Evolutionary conservation across 139 green algal genomes (phyloP), one percentile per base, ranked within the genome.

Genomic region (Chlamydomonas sphaeroides): DNA sequence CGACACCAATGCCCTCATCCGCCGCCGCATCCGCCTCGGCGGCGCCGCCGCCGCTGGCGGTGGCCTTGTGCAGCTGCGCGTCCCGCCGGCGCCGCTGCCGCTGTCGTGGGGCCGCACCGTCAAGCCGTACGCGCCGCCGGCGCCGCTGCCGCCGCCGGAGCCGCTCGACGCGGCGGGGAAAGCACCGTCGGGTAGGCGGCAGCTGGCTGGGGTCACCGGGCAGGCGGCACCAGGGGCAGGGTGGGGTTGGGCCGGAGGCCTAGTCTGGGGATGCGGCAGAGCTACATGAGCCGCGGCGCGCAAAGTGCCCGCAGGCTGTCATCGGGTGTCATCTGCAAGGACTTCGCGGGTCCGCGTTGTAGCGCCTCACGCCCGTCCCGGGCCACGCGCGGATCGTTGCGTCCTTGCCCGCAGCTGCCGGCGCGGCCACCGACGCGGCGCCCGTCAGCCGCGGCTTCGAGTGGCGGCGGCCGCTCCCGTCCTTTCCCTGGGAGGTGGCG

Each of bases 31-130:
- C 8, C 38, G 61, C 49, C 7, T 45, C 36, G 78, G 35, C 25
- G 42, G 30, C 93, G 32, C 25, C 77, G 48, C 83, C 86, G 67
- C 42, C 94, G 51, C 84, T 84, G 67, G 33, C 3, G 56, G 65
- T 65, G 32, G 39, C 5, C 45, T 96, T 20, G 32, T 87, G 56
- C 88, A 90, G 65, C 56, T 96, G 42, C 83, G 88, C 6, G 57
- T 97, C 65, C 94, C 94, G 21, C 53, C 75, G 18, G 67, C 85
- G 20, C 94, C 95, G 0, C 87, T 98, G 20, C 94, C 95, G 0
- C 74, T 95, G 65, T 93, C 95, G 1, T 98, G 95, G 95, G 94
- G 95, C n/a, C 88, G 92, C 45, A 89, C 86, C 0, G 90, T 98
- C 26, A 61, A 77, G 77, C 93, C 93, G 4, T 97, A 93, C 65